Percentiles rank a stretch among this genome's conserved stretches.
Evolutionary conservation across 2,329 filamentous ascomycete species (phyloP).

Genomic region (Colletotrichum musae): DNA sequence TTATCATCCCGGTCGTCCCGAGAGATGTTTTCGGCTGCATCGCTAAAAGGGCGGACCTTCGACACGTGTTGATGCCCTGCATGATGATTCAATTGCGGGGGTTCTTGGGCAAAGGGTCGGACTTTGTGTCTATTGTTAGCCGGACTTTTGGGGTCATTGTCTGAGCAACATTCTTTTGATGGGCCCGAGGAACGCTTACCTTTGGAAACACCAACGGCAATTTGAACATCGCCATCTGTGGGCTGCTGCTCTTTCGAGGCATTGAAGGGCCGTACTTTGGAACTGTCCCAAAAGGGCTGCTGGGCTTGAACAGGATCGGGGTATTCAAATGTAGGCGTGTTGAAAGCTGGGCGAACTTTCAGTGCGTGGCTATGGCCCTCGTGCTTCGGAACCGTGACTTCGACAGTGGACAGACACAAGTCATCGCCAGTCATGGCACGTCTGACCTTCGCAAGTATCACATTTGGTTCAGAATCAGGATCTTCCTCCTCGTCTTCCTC

Average conservation of each 20-base stretch:
- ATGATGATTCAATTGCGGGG: constrained; percentile 35
- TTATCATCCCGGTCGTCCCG: not conserved
- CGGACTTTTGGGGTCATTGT: too few species aligned
- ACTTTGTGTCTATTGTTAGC: constrained; percentile 14
- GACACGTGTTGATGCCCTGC: constrained; percentile 30
- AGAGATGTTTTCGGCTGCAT: not conserved
- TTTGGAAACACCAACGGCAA: not conserved
- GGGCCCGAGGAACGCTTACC: not conserved
- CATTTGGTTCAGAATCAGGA: constrained; percentile 38
- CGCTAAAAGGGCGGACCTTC: constrained; percentile 30
- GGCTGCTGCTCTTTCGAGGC: constrained; percentile 22
- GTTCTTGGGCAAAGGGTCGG: constrained; percentile 25
- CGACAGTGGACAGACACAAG: constrained; percentile 32
- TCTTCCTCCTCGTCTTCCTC: too few species aligned
- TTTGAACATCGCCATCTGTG: not conserved
- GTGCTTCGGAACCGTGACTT: constrained; percentile 38
- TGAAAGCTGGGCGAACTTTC: constrained; percentile 47
- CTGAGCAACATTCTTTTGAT: not conserved
- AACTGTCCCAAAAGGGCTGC: constrained; percentile 32
- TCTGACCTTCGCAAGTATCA: constrained; percentile 43
- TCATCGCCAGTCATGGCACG: constrained; percentile 39
- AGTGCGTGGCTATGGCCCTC: constrained; percentile 44
- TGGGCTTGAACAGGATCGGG: constrained; percentile 18
- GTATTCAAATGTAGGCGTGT: constrained; percentile 38
- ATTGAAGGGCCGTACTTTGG: constrained; percentile 44